Evolutionary conservation across 2,329 filamentous ascomycete genomes (phyloP).

Genomic region (Parafenestella ontariensis): DNA sequence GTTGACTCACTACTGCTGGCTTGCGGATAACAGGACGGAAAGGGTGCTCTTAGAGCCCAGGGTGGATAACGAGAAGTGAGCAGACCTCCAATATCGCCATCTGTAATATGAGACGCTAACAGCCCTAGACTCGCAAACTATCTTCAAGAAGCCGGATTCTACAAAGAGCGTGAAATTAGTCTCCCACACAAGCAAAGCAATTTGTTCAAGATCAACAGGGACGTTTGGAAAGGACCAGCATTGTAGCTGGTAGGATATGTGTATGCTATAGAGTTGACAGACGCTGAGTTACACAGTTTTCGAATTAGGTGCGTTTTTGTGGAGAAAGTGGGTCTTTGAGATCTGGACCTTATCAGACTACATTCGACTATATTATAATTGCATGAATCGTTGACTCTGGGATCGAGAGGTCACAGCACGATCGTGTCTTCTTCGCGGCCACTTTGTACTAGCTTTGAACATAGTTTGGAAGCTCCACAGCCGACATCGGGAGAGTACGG

Average conservation of each 20-base stretch:
- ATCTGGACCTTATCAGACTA: constrained; percentile 19
- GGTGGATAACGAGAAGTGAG: constrained; percentile 87
- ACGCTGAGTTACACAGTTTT: constrained; percentile 13
- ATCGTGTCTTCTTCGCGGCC: neutral
- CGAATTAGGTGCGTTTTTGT: constrained; percentile 16
- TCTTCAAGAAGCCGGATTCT: constrained; percentile 77
- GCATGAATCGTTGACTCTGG: neutral
- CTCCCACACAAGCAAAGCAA: constrained; percentile 95
- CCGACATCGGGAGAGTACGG: constrained; percentile 7
- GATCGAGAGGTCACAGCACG: constrained; percentile 1
- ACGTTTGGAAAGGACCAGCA: constrained; percentile 67
- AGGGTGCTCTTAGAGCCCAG: constrained; percentile 86
- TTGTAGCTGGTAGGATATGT: constrained; percentile 20
- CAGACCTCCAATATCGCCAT: neutral
- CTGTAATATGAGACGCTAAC: constrained; percentile 14
- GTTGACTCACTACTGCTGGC: constrained; percentile 84
- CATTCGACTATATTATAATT: constrained; percentile 2
- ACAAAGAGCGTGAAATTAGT: constrained; percentile 82
- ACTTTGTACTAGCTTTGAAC: neutral
- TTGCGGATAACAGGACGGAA: constrained; percentile 80
- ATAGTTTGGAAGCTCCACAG: neutral
- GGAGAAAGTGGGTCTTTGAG: constrained; percentile 29
- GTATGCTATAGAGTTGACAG: constrained; percentile 13
- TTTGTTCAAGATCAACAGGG: constrained; percentile 79
- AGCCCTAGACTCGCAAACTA: constrained; percentile 69